Evolutionary conservation across 139 green algal species (phyloP).

Genomic region (Asterochloris sp.): DNA sequence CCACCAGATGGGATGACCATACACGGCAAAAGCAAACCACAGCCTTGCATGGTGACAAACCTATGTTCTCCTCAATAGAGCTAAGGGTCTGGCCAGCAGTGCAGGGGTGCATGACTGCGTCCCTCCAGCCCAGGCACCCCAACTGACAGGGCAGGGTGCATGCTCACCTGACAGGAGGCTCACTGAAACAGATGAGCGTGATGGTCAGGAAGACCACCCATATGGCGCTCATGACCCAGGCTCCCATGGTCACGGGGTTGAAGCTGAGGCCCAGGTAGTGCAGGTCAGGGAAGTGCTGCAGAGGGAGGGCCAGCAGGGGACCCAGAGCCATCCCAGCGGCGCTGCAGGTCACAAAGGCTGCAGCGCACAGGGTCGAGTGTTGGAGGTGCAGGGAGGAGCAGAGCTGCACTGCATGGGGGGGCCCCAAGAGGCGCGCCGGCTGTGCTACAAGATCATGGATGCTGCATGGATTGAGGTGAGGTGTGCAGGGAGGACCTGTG

Average conservation of each 20-base stretch:
- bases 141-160: background rate
- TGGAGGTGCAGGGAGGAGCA: no score
- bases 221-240: slow-evolving; percentile 37
- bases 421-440: no score
- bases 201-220: slow-evolving; percentile 39
- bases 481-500: no score
- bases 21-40: no score
- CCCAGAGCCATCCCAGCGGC: slow-evolving; percentile 51
- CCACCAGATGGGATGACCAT: no score
- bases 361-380: background rate
- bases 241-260: slow-evolving; percentile 44
- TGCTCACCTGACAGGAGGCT: slow-evolving; percentile 22
- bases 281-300: slow-evolving; percentile 28
- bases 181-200: slow-evolving; percentile 31
- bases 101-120: no score
- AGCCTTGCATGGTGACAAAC: no score
- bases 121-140: background rate
- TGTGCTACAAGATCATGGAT: no score
- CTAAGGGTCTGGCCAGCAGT: no score
- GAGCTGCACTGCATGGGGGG: no score
- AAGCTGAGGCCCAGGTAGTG: slow-evolving; percentile 28
- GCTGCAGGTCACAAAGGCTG: slow-evolving; percentile 47
- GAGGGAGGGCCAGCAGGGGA: slow-evolving; percentile 44
- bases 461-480: no score
- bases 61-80: no score